Conservation (phyloP, 2,329 filamentous ascomycete species). For the Mycosphaerella arachidis region DNA sequence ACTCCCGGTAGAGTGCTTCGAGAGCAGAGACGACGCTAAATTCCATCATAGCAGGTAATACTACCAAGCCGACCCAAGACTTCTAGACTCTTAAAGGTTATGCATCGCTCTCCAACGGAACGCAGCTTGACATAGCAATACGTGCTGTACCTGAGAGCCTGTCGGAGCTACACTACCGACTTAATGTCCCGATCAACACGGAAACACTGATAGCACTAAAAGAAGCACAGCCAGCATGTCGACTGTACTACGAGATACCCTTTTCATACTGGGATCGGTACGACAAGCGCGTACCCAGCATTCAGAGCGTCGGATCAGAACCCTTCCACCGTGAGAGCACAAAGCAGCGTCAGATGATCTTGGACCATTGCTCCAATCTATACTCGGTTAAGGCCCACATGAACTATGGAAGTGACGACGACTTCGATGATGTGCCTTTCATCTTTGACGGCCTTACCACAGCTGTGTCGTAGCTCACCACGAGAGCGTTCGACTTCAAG, state of each 20-base stretch:
- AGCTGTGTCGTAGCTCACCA: not conserved
- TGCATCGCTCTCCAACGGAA: not conserved
- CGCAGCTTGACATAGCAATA: not conserved
- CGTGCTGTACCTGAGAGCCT: not conserved
- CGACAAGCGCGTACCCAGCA: not conserved
- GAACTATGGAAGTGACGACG: not conserved
- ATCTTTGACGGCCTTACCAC: not conserved
- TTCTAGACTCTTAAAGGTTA: not conserved
- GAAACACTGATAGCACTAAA: not conserved
- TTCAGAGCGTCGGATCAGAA: not conserved
- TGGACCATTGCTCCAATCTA: not conserved
- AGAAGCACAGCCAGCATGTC: not conserved
- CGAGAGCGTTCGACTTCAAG: not conserved
- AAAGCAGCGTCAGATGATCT: not conserved
- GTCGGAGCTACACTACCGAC: not conserved
- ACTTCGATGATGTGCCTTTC: conserved; percentile 1
- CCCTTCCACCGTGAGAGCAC: not conserved
- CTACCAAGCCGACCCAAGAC: not conserved
- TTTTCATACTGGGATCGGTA: not conserved
- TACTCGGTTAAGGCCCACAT: not conserved
- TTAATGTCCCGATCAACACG: not conserved
- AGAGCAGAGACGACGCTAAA: not conserved
- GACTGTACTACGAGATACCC: not conserved
- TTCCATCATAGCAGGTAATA: not conserved
- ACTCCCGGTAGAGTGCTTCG: not conserved